Conservation (phyloP, 345 rosid species). For the Hypericum perforatum region DNA sequence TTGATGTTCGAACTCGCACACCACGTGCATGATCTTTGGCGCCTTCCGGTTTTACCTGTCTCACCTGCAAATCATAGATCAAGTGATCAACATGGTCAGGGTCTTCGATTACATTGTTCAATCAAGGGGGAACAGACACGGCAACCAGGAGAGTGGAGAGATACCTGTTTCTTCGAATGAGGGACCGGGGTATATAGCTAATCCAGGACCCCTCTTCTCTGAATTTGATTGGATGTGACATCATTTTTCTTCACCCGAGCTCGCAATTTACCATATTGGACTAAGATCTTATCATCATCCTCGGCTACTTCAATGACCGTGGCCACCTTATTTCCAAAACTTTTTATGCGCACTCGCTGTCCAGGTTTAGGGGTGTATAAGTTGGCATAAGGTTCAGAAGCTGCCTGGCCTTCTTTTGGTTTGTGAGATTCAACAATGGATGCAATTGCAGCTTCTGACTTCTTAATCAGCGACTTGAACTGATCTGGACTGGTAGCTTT, state of each 20-base stretch:
- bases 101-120: background rate
- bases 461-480: constrained; percentile 41
- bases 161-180: constrained; percentile 45
- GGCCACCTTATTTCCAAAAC: constrained; percentile 63
- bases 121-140: background rate
- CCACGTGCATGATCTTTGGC: constrained; percentile 27
- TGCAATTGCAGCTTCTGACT: constrained; percentile 53
- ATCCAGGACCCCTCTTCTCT: constrained; percentile 16
- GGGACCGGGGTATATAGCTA: constrained; percentile 21
- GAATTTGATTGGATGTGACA: constrained; percentile 32
- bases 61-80: constrained; percentile 19
- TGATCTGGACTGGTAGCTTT: constrained; percentile 35
- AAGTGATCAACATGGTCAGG: constrained; percentile 10
- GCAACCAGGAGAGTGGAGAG: constrained; percentile 1
- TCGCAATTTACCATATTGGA: constrained; percentile 75
- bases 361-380: constrained; percentile 46
- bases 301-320: constrained; percentile 64
- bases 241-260: constrained; percentile 58
- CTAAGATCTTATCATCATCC: constrained; percentile 49
- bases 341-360: constrained; percentile 64
- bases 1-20: constrained; percentile 51
- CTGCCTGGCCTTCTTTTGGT: constrained; percentile 26
- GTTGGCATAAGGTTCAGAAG: constrained; percentile 24
- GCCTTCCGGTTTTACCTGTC: constrained; percentile 14
- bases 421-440: constrained; percentile 47